Evolutionary conservation across 2,329 filamentous ascomycete genomes (phyloP).

Genomic region (Xylaria sp.): DNA sequence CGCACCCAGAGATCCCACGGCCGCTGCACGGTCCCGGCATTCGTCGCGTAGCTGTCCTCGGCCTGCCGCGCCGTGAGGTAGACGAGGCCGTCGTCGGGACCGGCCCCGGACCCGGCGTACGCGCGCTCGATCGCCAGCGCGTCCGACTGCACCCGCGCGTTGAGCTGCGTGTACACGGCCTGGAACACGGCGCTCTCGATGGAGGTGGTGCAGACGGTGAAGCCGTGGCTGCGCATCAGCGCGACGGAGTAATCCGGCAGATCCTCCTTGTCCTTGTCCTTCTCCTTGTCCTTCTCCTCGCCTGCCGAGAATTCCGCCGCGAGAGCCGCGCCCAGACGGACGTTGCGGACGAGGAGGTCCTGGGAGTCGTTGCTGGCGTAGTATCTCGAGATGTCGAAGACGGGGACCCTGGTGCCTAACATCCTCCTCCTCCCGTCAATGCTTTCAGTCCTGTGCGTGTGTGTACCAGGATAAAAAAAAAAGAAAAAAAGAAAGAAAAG

Average conservation of each 20-base stretch:
- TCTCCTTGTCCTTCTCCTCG: neutral
- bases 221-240: slow-evolving; percentile 39
- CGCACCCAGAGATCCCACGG: slow-evolving; percentile 26
- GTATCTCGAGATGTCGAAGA: slow-evolving; percentile 33
- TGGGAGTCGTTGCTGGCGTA: slow-evolving; percentile 30
- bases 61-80: slow-evolving; percentile 21
- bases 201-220: slow-evolving; percentile 27
- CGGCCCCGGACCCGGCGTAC: neutral
- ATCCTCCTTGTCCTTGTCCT: no score
- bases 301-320: slow-evolving; percentile 22
- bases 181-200: slow-evolving; percentile 36
- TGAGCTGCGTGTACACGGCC: slow-evolving; percentile 31
- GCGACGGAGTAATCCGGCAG: slow-evolving; percentile 16
- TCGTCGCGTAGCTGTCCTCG: slow-evolving; percentile 1
- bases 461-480: no score
- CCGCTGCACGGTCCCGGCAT: neutral
- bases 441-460: neutral
- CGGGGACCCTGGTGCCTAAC: slow-evolving; percentile 29
- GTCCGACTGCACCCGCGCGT: slow-evolving; percentile 27
- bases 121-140: slow-evolving; percentile 12
- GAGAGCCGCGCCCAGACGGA: slow-evolving; percentile 36
- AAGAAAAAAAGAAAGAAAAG: no score
- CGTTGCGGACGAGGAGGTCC: slow-evolving; percentile 35
- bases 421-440: no score
- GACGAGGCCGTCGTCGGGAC: neutral